Evolutionary conservation across 306 rosid genomes (phyloP), one percentile per base, ranked within the genome.

Genomic region (Lagenaria siceraria): DNA sequence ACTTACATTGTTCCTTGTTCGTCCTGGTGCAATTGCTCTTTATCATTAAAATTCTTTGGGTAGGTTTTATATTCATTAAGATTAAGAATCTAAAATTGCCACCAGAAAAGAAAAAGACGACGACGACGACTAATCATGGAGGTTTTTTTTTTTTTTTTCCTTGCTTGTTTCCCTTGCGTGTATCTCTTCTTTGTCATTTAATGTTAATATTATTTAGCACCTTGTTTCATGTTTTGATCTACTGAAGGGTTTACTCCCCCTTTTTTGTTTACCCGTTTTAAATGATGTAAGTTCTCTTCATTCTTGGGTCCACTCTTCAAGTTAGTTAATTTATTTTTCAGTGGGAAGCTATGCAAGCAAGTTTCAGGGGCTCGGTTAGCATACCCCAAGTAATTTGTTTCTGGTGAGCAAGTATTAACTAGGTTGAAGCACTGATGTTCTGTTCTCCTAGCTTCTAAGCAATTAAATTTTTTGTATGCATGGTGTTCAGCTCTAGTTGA

Each of bases 311-410:
- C 76, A 25, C 60, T 49, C 76, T 72, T 72, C 76, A 72, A 72
- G 9, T 73, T 69, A 49, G 22, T 73, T 76, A 73, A 51, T 73
- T 71, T 73, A 51, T 73, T 73, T 73, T 73, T 73, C 62, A 73
- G 61, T 73, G 77, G 77, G 61, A 73, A 73, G 77, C 61, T 73
- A 51, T 73, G 77, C 77, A 51, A 51, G 43, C 61, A 73, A 73
- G 62, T 51, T 73, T 73, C 77, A 29, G 77, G 61, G 77, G 46
- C 77, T 51, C 62, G 77, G 38, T 17, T 73, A 73, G 62, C 77
- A 73, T 73, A 73, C 61, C 61, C 29, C 61, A 73, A 73, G 22
- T 73, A 73, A 51, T 27, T 73, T 51, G 77, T 73, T 73, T 73
- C 77, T 27, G 77, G 77, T 73, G 61, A 73, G 77, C 77, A 52